These are phyloP conservation scores for Scenedesmus sp. DNA, from an alignment of 163 green algal genomes.

Conservation along the genomic window DNA sequence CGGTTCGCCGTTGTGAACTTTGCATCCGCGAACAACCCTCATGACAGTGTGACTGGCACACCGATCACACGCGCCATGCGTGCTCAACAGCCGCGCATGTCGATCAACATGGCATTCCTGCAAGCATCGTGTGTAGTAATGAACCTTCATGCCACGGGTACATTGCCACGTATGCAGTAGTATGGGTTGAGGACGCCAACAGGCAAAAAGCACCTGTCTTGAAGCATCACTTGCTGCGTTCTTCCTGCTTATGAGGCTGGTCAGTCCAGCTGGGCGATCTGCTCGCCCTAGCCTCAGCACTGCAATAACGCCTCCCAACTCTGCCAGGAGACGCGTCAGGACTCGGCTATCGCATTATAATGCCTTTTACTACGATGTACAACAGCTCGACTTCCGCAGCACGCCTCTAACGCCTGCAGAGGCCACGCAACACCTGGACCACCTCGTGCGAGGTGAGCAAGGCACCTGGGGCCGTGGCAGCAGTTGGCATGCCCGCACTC, in stretches of 20 bases:
- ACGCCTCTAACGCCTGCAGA: background rate
- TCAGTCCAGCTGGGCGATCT: background rate
- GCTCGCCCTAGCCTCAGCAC: slow-evolving; percentile 11
- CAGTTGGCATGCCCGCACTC: background rate
- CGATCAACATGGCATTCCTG: background rate
- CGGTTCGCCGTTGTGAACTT: no score
- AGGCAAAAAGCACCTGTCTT: background rate
- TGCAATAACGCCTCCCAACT: slow-evolving; percentile 32
- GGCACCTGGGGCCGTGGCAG: background rate
- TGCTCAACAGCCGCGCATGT: background rate
- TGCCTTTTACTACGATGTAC: slow-evolving; percentile 3
- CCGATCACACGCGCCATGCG: background rate
- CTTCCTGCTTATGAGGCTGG: background rate
- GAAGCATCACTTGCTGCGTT: background rate
- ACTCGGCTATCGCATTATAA: slow-evolving; percentile 34
- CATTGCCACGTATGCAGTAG: background rate
- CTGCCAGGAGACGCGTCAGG: background rate
- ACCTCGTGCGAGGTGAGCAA: slow-evolving; percentile 44
- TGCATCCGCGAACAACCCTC: background rate
- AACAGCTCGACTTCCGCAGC: background rate
- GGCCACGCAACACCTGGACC: slow-evolving; percentile 26
- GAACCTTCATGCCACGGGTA: background rate
- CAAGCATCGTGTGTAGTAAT: background rate
- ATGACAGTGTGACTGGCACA: slow-evolving; percentile 12
- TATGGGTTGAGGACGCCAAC: slow-evolving; percentile 20